phyloP scores from a whole-genome alignment of 768 basidiomycete genomes.

The Kwoniella europaea region DNA sequence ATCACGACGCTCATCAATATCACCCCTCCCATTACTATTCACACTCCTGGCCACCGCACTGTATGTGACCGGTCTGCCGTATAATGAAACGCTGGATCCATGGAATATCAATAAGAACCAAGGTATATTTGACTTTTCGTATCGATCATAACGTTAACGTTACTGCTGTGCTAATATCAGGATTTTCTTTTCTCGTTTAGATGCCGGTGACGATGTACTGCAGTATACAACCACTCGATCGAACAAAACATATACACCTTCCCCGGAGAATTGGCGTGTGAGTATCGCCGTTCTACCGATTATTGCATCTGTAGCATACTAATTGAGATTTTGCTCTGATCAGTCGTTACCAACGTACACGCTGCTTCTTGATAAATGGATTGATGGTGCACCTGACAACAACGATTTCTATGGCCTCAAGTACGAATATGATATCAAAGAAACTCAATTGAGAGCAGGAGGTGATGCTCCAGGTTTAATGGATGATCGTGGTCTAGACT shows the following conservation, averaged over 20 bases:
- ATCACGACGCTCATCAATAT: slow-evolving; percentile 15
- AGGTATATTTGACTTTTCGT: slow-evolving; percentile 29
- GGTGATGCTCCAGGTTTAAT: slow-evolving; percentile 83
- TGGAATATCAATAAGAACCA: slow-evolving; percentile 58
- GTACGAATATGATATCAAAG: slow-evolving; percentile 82
- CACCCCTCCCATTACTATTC: slow-evolving; percentile 1
- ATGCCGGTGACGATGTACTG: slow-evolving; percentile 59
- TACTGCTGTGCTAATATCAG: slow-evolving; percentile 11
- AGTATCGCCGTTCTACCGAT: slow-evolving; percentile 21
- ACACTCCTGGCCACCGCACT: slow-evolving; percentile 10
- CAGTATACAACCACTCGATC: slow-evolving; percentile 70
- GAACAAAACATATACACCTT: slow-evolving; percentile 73
- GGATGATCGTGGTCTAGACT: slow-evolving; percentile 70
- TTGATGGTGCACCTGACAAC: slow-evolving; percentile 88
- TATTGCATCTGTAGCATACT: background rate
- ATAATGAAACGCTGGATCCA: slow-evolving; percentile 56
- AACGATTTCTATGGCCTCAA: slow-evolving; percentile 83
- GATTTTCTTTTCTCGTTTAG: slow-evolving; percentile 5
- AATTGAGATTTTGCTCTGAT: slow-evolving; percentile 1
- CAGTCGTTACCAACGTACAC: slow-evolving; percentile 56
- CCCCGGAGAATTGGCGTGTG: slow-evolving; percentile 81
- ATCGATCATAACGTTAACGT: background rate
- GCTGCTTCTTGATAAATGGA: slow-evolving; percentile 82
- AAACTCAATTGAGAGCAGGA: slow-evolving; percentile 86
- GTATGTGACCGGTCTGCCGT: slow-evolving; percentile 26